Percentiles rank a stretch among this genome's conserved stretches.
Evolutionary conservation across 2,329 filamentous ascomycete species (phyloP).

Genomic region (Penicillium concentricum): DNA sequence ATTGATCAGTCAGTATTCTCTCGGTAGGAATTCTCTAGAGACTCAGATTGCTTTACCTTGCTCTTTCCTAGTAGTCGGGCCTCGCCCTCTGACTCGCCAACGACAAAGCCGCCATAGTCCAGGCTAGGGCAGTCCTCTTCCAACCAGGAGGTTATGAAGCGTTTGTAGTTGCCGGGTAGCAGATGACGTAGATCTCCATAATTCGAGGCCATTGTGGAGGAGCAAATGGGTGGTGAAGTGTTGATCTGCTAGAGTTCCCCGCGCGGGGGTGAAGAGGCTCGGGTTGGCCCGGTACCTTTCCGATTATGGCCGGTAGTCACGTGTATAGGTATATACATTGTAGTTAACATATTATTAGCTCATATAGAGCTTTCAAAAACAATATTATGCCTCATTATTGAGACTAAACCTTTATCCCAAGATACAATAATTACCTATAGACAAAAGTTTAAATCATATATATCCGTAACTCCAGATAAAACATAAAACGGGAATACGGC

Average conservation of each 20-base stretch:
- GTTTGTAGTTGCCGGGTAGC: constrained; percentile 81
- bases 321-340: too few species aligned
- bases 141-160: constrained; percentile 77
- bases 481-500: constrained; percentile 2
- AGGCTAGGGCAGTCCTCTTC: constrained; percentile 95
- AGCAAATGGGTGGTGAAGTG: not conserved
- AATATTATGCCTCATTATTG: not conserved
- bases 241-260: constrained; percentile 1
- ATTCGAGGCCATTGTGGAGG: constrained; percentile 52
- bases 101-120: constrained; percentile 96
- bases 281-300: not conserved
- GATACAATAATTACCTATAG: not conserved
- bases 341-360: too few species aligned
- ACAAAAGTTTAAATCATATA: not conserved
- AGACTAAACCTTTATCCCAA: not conserved
- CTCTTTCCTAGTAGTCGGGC: constrained; percentile 58
- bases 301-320: constrained; percentile 1
- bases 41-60: constrained; percentile 35
- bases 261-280: constrained; percentile 6
- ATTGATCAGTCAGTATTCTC: not conserved
- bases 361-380: too few species aligned
- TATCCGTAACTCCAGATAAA: not conserved
- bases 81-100: constrained; percentile 59
- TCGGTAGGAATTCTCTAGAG: too few species aligned
- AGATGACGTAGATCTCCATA: constrained; percentile 68